Evolutionary conservation across 371 early-diverging fungal species (phyloP).

Genomic region (Blakeslea trispora): DNA sequence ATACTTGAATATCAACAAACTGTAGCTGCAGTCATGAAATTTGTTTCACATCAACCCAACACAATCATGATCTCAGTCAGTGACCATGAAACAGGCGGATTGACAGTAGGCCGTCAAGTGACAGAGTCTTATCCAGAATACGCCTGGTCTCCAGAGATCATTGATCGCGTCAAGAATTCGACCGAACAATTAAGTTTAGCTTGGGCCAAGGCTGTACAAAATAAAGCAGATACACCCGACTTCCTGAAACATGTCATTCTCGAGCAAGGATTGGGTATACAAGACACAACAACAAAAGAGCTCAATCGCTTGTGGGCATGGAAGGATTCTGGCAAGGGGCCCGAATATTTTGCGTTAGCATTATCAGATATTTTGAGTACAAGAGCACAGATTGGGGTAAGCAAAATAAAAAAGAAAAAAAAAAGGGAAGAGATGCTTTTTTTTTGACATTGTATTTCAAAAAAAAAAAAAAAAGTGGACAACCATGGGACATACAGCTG

Average conservation of each 20-base stretch:
- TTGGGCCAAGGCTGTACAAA: constrained; percentile 33
- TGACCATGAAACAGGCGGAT: constrained; percentile 96
- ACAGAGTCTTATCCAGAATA: constrained; percentile 78
- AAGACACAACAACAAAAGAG: constrained; percentile 66
- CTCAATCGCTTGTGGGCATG: constrained; percentile 41
- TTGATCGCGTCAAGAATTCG: constrained; percentile 67
- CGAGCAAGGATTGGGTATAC: constrained; percentile 65
- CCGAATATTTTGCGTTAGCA: constrained; percentile 43
- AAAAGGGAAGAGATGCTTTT: no score
- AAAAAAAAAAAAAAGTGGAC: no score
- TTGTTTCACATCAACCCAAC: constrained; percentile 71
- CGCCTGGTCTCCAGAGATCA: constrained; percentile 79
- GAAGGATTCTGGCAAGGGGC: constrained; percentile 14
- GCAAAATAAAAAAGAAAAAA: no score
- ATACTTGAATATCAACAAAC: constrained; percentile 87
- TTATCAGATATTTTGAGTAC: constrained; percentile 69
- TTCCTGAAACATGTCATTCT: constrained; percentile 49
- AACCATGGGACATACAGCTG: constrained; percentile 90
- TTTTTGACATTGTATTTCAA: no score
- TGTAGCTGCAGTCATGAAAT: constrained; percentile 67
- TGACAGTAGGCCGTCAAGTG: constrained; percentile 78
- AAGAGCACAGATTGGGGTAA: constrained; percentile 71
- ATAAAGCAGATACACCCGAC: constrained; percentile 14
- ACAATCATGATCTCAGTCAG: constrained; percentile 84
- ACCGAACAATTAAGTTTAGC: constrained; percentile 52